Evolutionary conservation across 208 protist genomes (phyloP), one percentile per base, ranked within the genome.

Genomic region (Wallacemonas sp.): DNA sequence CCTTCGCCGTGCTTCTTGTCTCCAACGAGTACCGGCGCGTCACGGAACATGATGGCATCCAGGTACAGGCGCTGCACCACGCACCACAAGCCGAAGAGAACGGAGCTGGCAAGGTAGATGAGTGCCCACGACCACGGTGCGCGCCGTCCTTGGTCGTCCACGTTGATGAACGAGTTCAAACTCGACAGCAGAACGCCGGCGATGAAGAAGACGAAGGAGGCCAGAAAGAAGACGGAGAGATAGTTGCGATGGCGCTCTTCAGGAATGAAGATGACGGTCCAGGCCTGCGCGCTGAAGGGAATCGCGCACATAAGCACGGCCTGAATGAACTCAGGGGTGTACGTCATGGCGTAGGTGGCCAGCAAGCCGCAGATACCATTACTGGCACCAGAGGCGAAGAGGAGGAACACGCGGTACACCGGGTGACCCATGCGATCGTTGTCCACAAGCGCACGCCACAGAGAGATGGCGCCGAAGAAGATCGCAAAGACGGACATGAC

Each of bases 41-140:
- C 34, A 11, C 38, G 21, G 57, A 71, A 57, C 46, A 80, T 67
- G 29, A 90, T 62, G 8, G 81, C 83, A 46, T 94, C 88, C 16
- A 92, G 76, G 67, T 94, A 92, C 2, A 93, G 73, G 2, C 86
- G 78, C 70, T 95, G 88, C 63, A 91, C 76, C 26, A 91, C 85
- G 63, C 85, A 91, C 83, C 88, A 95, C 2, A 92, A 32, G 17
- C 84, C 85, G 64, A 92, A 91, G 34, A 90, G 39, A 49, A 94
- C 66, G 64, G 74, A 74, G 62, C 88, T 94, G 38, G 65, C 69
- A 33, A 92, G 71, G 76, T 93, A 92, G 21, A 95, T 61, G 30
- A 93, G 74, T 24, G 75, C 65, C 86, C 88, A 95, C 12, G 70
- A 55, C 76, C 70, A 86, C 43, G 76, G 68, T 5, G 68, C 67